Evolutionary conservation across 805 yeast species (phyloP).

Genomic region (Myxozyma kluyveri): DNA sequence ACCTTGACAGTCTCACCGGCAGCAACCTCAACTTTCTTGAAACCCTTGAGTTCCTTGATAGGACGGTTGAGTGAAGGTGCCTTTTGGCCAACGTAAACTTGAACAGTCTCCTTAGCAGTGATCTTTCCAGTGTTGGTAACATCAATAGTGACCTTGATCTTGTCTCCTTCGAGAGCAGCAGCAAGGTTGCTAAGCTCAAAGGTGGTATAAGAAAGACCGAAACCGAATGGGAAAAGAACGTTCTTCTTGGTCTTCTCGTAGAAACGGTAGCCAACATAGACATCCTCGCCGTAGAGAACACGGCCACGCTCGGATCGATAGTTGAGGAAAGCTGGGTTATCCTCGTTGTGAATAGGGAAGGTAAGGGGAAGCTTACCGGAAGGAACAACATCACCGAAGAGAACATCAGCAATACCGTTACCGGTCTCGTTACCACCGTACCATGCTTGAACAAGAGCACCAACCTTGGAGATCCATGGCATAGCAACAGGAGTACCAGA

Average conservation of each 20-base stretch:
- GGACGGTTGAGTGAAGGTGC: slow-evolving; percentile 50
- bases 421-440: slow-evolving; percentile 59
- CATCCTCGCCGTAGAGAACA: slow-evolving; percentile 62
- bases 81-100: slow-evolving; percentile 47
- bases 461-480: slow-evolving; percentile 50
- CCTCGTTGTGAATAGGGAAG: slow-evolving; percentile 52
- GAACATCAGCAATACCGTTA: slow-evolving; percentile 56
- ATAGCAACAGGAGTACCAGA: slow-evolving; percentile 61
- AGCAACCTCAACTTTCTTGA: slow-evolving; percentile 44
- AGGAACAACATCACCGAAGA: slow-evolving; percentile 60
- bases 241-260: slow-evolving; percentile 52
- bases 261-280: slow-evolving; percentile 60
- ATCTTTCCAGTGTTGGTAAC: slow-evolving; percentile 34
- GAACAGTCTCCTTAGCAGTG: slow-evolving; percentile 56
- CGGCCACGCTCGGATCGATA: slow-evolving; percentile 52
- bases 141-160: neutral
- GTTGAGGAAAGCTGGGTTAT: slow-evolving; percentile 57
- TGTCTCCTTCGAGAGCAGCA: neutral
- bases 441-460: slow-evolving; percentile 53
- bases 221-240: slow-evolving; percentile 60
- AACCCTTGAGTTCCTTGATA: slow-evolving; percentile 58
- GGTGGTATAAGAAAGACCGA: slow-evolving; percentile 53
- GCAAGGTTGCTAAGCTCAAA: neutral
- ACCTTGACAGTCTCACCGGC: slow-evolving; percentile 47
- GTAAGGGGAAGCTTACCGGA: slow-evolving; percentile 57